A percentile compares a stretch with the other conserved stretches of the same genome.
Conservation (phyloP, 1,139 yeast genomes). For the Geotrichum phurueaensis region DNA sequence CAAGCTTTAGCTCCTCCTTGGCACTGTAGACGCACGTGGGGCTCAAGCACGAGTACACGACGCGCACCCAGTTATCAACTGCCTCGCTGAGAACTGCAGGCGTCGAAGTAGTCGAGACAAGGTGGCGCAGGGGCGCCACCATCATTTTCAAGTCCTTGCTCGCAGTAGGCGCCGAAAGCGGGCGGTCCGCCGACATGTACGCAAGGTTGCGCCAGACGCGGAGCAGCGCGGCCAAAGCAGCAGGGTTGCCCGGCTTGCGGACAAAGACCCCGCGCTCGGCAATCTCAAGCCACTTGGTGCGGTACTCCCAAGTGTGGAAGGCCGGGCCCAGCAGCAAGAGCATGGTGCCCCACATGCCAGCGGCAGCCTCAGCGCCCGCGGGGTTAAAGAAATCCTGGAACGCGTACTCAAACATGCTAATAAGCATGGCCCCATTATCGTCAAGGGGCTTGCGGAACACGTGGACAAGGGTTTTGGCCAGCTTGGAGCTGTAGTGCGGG, state of each 20-base stretch:
- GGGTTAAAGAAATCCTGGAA: slow-evolving; percentile 16
- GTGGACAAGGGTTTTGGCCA: slow-evolving; percentile 13
- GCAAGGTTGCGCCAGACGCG: slow-evolving; percentile 8
- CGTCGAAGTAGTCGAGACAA: neutral
- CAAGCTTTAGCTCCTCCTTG: slow-evolving; percentile 1
- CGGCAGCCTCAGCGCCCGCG: slow-evolving; percentile 21
- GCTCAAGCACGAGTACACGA: slow-evolving; percentile 6
- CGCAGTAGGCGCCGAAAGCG: neutral
- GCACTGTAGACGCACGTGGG: neutral
- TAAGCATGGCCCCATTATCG: slow-evolving; percentile 9
- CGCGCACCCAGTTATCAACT: neutral
- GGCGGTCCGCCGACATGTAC: slow-evolving; percentile 4
- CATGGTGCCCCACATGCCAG: slow-evolving; percentile 23
- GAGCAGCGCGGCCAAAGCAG: slow-evolving; percentile 1
- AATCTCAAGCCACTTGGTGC: slow-evolving; percentile 20
- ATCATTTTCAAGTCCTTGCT: neutral
- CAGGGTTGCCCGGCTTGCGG: slow-evolving; percentile 1
- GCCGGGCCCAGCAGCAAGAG: slow-evolving; percentile 20
- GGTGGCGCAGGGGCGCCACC: slow-evolving; percentile 2
- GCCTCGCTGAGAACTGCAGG: neutral
- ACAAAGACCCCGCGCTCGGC: slow-evolving; percentile 21
- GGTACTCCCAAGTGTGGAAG: slow-evolving; percentile 22
- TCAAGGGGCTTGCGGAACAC: slow-evolving; percentile 19
- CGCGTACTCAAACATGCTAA: slow-evolving; percentile 19
- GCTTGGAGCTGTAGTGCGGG: slow-evolving; percentile 12